A percentile compares a stretch with the other conserved stretches of the same genome.
These are phyloP conservation scores for Kodamaea laetipori DNA, from an alignment of 805 yeast species.

Conservation along the genomic window DNA sequence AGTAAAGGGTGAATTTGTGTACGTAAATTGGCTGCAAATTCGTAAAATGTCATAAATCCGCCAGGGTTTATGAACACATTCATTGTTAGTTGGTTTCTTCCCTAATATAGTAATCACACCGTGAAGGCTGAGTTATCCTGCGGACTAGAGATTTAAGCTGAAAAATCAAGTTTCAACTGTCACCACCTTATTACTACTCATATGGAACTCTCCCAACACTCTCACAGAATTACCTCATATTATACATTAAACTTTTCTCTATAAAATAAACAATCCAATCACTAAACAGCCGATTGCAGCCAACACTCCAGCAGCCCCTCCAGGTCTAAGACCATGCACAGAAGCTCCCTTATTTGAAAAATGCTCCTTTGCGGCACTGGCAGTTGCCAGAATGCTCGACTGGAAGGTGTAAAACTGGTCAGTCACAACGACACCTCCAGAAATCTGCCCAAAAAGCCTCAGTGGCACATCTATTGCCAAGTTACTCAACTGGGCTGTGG, in stretches of 20 bases:
- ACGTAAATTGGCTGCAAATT: too few species aligned
- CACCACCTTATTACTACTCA: too few species aligned
- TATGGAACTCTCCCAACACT: too few species aligned
- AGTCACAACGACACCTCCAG: slow-evolving; percentile 34
- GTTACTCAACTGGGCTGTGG: slow-evolving; percentile 1
- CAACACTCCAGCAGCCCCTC: not conserved
- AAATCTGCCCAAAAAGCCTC: slow-evolving; percentile 27
- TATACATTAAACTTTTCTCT: not conserved
- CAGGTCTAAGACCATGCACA: not conserved
- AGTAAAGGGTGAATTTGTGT: too few species aligned
- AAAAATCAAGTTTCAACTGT: too few species aligned
- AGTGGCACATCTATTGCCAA: slow-evolving; percentile 24
- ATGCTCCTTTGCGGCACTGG: slow-evolving; percentile 23
- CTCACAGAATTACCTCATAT: not conserved
- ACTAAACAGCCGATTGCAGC: not conserved
- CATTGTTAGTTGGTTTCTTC: too few species aligned
- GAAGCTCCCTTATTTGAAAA: not conserved
- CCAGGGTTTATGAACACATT: too few species aligned
- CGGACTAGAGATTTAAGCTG: too few species aligned
- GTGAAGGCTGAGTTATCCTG: too few species aligned
- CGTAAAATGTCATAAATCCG: too few species aligned
- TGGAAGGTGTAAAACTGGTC: slow-evolving; percentile 12
- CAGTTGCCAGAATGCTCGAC: slow-evolving; percentile 9
- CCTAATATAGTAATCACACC: too few species aligned
- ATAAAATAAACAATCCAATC: slow-evolving; percentile 3